These are phyloP conservation scores for Sideroxylon spinosum DNA, from an alignment of 179 eudicot genomes.

Conservation along the genomic window DNA sequence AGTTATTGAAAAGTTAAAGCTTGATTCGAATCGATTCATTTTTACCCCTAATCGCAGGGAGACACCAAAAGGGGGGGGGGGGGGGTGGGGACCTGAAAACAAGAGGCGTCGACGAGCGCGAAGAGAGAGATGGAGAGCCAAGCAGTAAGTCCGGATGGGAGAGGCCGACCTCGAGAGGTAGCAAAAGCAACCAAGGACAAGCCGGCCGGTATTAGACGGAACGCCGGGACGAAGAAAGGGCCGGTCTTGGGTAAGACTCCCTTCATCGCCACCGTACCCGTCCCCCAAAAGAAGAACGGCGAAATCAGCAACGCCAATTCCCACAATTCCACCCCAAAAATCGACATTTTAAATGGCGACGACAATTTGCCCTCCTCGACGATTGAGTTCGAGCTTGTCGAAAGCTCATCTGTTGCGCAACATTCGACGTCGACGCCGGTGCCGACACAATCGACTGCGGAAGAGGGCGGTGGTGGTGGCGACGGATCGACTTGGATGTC, in stretches of 20 bases:
- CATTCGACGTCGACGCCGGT: constrained; percentile 62
- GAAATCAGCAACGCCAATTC: constrained; percentile 80
- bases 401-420: background rate
- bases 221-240: constrained; percentile 67
- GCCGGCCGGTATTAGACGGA: constrained; percentile 83
- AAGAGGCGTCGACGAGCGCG: constrained; percentile 81
- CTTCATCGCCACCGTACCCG: constrained; percentile 99
- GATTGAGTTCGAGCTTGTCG: constrained; percentile 21
- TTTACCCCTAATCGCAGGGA: too few species aligned
- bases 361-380: background rate
- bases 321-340: constrained; percentile 28
- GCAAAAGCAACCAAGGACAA: constrained; percentile 74
- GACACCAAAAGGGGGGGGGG: background rate
- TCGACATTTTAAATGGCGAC: constrained; percentile 12
- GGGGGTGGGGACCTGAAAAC: constrained; percentile 63
- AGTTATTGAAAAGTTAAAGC: too few species aligned
- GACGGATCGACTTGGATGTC: constrained; percentile 15
- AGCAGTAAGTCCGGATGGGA: constrained; percentile 76
- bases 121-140: constrained; percentile 74
- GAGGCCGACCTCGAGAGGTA: constrained; percentile 43
- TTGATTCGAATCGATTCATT: too few species aligned
- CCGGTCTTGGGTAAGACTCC: constrained; percentile 84
- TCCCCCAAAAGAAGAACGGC: constrained; percentile 98
- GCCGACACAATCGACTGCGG: constrained; percentile 46
- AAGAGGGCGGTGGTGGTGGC: background rate